Base-by-base conservation (phyloP, 768 basidiomycete species). In the Lactarius psammicola region DNA sequence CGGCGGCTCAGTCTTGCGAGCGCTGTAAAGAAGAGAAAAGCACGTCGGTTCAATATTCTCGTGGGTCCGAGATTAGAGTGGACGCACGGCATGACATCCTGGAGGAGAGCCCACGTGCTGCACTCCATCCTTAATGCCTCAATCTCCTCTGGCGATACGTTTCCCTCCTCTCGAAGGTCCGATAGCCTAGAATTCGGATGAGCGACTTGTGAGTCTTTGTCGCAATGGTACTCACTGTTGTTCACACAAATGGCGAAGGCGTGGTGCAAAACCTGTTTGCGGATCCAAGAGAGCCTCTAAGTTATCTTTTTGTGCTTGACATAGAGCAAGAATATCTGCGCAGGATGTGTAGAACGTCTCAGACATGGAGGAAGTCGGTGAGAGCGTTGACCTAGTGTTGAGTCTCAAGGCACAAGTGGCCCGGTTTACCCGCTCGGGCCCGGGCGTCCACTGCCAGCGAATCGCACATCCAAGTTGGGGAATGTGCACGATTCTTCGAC, bases 91-190 rank as follows among this genome's bases (percentile, higher is more conserved):
- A 88, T 84, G 55, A 95, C 78, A 3, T 86, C 85, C 73, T 94
- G 92, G 1, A 94, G 74, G 2, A 95, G 80, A 0, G 82, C 83
- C 93, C 93, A 95, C 0, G 93, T 93, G 74, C 89, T 87, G 55
- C 85, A 82, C 73, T 95, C 92, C 74, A 94, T 79, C 11, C 83
- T 80, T 60, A 92, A 75, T 1, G 85, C 77, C 30, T 88, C 87
- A 0, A 88, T 69, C 70, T 89, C 88, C 31, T 84, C 81, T 44
- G 72, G 77, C 20, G 80, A 76, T 30, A 75, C 70, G 30, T 72
- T 79, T 40, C 74, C 73, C 67, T 79, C 75, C 40, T 84, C 82
- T 74, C 85, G 76, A 46, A 80, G 73, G 67, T 88, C 86, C 62
- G 77, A 77, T 34, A 89, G 76, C 69, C 87, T 88, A 59, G 64